Base-by-base conservation (phyloP, 441 rosid genomes). In the Dalechampia spathulata region DNA sequence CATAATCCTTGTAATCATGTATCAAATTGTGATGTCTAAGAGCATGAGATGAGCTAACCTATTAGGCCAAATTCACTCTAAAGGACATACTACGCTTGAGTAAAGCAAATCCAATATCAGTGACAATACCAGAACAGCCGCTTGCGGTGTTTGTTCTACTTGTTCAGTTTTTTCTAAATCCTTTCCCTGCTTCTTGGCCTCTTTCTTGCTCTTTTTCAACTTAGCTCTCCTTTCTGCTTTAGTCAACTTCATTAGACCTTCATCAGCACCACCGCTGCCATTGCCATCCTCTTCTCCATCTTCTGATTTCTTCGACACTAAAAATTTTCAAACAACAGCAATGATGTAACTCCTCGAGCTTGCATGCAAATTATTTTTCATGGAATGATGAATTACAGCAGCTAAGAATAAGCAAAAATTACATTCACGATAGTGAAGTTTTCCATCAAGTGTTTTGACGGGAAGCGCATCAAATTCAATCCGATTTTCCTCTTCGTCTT, bases 141-240 rank as follows among this genome's bases (percentile, higher is more conserved):
- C 83, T 64, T 85, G 97, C 15, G 85, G 83, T 20, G 84, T 69
- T 66, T 73, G 77, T 53, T 80, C 69, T 52, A 67, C 70, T 62
- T 78, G 80, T 41, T 73, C 70, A 15, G 46, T 32, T 17, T 45
- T 47, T 52, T 66, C 70, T 48, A 65, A 41, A 23, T 79, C 84
- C 58, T 76, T 86, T 49, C 69, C 88, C 41, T 72, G 83, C 70
- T 72, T 79, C 71, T 79, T 93, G 15, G 90, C 84, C 57, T 86
- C 97, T 58, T 70, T 92, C 78, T 74, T 89, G 37, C 56, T 58
- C 70, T 79, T 90, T 69, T 93, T 93, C 30, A 82, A 66, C 79
- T 83, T 89, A 1, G 75, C 87, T 68, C 96, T 83, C 83, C 82
- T 78, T 64, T 89, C 87, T 22, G 92, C 75, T 76, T 87, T 89